These are phyloP conservation scores for Skeletonema tropicum DNA, from an alignment of 108 stramenopile genomes.

Conservation along the genomic window DNA sequence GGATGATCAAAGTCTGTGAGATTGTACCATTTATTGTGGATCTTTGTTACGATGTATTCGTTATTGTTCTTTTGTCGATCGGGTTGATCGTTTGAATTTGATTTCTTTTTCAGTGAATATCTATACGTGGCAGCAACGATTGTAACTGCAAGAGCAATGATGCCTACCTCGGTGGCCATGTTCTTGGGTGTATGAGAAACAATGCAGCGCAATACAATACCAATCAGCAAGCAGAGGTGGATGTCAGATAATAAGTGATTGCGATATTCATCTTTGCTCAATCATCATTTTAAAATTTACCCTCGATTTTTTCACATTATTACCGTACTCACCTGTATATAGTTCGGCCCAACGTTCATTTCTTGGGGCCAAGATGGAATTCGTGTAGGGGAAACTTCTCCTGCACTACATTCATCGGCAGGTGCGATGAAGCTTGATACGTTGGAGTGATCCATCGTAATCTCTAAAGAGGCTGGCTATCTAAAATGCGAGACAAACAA, in stretches of 20 bases:
- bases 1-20: conserved; percentile 58
- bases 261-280: no score
- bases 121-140: no score
- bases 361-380: background rate
- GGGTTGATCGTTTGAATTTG: background rate
- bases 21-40: conserved; percentile 58
- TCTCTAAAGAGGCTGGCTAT: no score
- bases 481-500: no score
- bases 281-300: background rate
- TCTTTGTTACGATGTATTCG: conserved; percentile 37
- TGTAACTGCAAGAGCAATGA: no score
- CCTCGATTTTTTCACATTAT: no score
- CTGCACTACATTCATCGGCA: background rate
- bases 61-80: conserved; percentile 1
- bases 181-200: background rate
- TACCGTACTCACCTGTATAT: background rate
- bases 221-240: background rate
- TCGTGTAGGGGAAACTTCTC: background rate
- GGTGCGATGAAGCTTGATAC: background rate
- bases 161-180: no score
- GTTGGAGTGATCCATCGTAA: background rate
- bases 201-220: background rate
- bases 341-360: background rate
- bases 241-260: background rate
- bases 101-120: background rate